Conservation (phyloP, 2,329 filamentous ascomycete genomes). For the Sporothrix luriei region DNA sequence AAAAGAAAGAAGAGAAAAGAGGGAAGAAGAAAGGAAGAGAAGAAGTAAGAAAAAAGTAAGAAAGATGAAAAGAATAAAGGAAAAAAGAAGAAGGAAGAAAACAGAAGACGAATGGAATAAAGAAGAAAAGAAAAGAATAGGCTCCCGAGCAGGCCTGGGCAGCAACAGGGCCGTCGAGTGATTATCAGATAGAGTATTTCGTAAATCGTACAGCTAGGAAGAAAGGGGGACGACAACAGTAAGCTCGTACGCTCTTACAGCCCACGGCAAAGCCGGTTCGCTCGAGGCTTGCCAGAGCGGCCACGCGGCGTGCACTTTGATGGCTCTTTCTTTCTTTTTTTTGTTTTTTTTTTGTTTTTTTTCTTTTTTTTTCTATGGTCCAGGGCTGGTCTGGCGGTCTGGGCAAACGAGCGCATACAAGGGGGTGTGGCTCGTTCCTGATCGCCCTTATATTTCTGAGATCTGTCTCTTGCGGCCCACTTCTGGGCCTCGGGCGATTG, state of each 20-base stretch:
- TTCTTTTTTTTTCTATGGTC: too few species aligned
- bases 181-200: too few species aligned
- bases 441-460: slow-evolving; percentile 19
- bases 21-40: not conserved
- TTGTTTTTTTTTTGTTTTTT: too few species aligned
- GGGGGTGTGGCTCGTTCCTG: slow-evolving; percentile 22
- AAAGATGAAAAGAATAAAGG: not conserved
- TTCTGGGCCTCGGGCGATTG: not conserved
- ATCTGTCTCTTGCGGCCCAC: not conserved
- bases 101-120: not conserved
- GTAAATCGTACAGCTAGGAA: too few species aligned
- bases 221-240: not conserved
- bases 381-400: not conserved
- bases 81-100: not conserved
- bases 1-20: not conserved
- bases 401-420: not conserved
- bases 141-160: too few species aligned
- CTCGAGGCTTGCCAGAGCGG: not conserved
- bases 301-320: slow-evolving; percentile 6
- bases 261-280: slow-evolving; percentile 1
- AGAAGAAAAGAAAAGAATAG: not conserved
- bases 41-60: not conserved
- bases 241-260: slow-evolving; percentile 20
- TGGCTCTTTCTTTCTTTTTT: not conserved
- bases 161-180: not conserved